Evolutionary conservation across 1,284 basidiomycete genomes (phyloP).

Genomic region (Cystobasidium slooffiae): DNA sequence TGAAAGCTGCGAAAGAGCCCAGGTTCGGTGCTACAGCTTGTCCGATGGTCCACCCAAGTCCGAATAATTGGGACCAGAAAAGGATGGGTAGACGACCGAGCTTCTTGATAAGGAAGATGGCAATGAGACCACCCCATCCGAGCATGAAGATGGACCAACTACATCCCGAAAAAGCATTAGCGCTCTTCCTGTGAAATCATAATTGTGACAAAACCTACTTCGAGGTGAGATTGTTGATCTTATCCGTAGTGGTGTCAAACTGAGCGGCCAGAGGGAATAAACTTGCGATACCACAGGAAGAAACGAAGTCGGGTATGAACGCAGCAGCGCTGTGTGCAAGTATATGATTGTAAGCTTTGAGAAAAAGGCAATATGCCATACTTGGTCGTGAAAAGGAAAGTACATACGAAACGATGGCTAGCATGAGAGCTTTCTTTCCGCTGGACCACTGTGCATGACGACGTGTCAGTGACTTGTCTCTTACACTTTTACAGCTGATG

Average conservation of each 20-base stretch:
- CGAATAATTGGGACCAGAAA: conserved; percentile 66
- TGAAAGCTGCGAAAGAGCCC: conserved; percentile 64
- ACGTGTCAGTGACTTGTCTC: not conserved
- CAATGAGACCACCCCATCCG: conserved; percentile 68
- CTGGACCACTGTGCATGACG: conserved; percentile 35
- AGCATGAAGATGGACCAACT: conserved; percentile 73
- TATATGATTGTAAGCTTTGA: too few species aligned
- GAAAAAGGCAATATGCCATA: too few species aligned
- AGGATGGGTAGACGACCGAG: conserved; percentile 67
- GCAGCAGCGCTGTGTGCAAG: conserved; percentile 33
- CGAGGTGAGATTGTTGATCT: conserved; percentile 65
- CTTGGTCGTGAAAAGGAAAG: too few species aligned
- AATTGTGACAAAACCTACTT: conserved; percentile 43
- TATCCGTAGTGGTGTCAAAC: conserved; percentile 65
- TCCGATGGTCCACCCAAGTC: conserved; percentile 55
- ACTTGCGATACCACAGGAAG: conserved; percentile 52
- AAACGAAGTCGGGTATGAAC: conserved; percentile 51
- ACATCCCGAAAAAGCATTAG: conserved; percentile 37
- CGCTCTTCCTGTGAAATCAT: conserved; percentile 25
- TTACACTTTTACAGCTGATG: not conserved
- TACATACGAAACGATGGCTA: conserved; percentile 46
- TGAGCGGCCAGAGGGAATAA: conserved; percentile 67
- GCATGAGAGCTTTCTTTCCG: conserved; percentile 46
- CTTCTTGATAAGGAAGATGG: conserved; percentile 66
- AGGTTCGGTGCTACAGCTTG: conserved; percentile 65